Evolutionary conservation across 108 stramenopile genomes (phyloP).

Genomic region (Bacterosira constricta): DNA sequence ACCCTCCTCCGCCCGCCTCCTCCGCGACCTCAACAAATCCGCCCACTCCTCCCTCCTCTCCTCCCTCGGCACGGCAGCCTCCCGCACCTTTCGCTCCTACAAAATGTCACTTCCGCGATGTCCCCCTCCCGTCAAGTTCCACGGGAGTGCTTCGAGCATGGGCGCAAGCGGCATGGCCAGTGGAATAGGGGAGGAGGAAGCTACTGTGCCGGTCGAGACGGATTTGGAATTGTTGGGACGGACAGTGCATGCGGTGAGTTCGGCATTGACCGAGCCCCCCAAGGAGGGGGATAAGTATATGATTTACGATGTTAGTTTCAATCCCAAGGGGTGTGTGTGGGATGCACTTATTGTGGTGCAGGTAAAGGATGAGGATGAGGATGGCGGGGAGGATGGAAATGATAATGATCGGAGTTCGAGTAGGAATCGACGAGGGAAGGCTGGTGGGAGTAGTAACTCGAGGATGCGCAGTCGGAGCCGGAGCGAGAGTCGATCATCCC

Average conservation of each 20-base stretch:
- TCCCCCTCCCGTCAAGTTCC: slow-evolving; percentile 29
- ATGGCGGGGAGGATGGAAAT: slow-evolving; percentile 16
- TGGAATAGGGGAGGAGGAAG: neutral
- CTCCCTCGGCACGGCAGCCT: slow-evolving; percentile 35
- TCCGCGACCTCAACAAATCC: slow-evolving; percentile 33
- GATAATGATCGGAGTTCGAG: neutral
- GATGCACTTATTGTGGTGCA: slow-evolving; percentile 44
- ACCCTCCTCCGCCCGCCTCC: slow-evolving; percentile 28
- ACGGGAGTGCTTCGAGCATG: neutral
- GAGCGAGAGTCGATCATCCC: neutral
- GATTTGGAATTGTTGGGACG: slow-evolving; percentile 45
- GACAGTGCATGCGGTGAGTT: slow-evolving; percentile 45
- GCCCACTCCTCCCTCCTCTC: slow-evolving; percentile 23
- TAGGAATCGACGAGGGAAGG: slow-evolving; percentile 2
- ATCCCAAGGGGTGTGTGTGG: slow-evolving; percentile 55
- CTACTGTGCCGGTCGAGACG: slow-evolving; percentile 7
- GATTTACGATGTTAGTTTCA: slow-evolving; percentile 48
- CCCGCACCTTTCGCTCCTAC: slow-evolving; percentile 42
- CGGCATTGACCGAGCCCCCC: slow-evolving; percentile 41
- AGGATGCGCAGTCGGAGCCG: slow-evolving; percentile 2
- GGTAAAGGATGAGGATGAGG: slow-evolving; percentile 12
- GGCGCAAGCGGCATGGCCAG: neutral
- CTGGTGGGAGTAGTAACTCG: neutral
- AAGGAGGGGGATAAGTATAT: slow-evolving; percentile 35
- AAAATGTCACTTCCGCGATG: slow-evolving; percentile 42